Evolutionary conservation across 768 basidiomycete genomes (phyloP).

Genomic region (Tylopilus felleus): DNA sequence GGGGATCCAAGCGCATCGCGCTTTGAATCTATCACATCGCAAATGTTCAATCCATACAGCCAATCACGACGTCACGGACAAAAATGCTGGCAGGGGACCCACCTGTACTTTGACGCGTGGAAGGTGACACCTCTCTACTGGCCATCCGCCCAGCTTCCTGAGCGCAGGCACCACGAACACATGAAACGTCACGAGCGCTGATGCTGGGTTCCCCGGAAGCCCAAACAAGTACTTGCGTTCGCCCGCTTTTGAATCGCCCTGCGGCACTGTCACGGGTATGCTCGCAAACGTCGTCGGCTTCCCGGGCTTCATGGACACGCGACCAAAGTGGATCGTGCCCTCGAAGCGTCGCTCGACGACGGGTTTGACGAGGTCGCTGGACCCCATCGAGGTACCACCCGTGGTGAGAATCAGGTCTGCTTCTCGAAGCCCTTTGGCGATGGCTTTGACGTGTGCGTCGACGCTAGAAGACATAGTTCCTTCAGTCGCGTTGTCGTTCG

Average conservation of each 20-base stretch:
- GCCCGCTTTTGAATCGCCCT: slow-evolving; percentile 14
- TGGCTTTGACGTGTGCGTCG: slow-evolving; percentile 52
- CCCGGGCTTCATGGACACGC: slow-evolving; percentile 79
- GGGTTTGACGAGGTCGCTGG: slow-evolving; percentile 83
- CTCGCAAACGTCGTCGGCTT: slow-evolving; percentile 92
- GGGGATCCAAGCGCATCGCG: slow-evolving; percentile 63
- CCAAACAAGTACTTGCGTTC: slow-evolving; percentile 69
- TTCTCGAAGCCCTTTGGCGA: slow-evolving; percentile 51
- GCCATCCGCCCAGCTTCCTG: slow-evolving; percentile 68
- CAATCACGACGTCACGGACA: too few relatives aligned
- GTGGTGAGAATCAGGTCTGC: slow-evolving; percentile 83
- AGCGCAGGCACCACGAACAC: slow-evolving; percentile 83
- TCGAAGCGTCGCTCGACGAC: slow-evolving; percentile 76
- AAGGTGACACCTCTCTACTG: slow-evolving; percentile 46
- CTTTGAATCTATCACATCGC: slow-evolving; percentile 45
- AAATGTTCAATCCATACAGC: background rate
- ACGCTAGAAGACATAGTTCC: slow-evolving; percentile 38
- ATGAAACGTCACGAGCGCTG: slow-evolving; percentile 82
- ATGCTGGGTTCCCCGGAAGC: slow-evolving; percentile 86
- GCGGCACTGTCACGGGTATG: slow-evolving; percentile 44
- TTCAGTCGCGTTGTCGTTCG: background rate
- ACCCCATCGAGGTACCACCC: slow-evolving; percentile 90
- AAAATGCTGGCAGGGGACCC: slow-evolving; percentile 11
- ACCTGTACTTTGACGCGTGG: slow-evolving; percentile 67
- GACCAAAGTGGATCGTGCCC: slow-evolving; percentile 82